These are phyloP conservation scores for Cnidoscolus chayamansa DNA, from an alignment of 441 rosid species.

Conservation along the genomic window DNA sequence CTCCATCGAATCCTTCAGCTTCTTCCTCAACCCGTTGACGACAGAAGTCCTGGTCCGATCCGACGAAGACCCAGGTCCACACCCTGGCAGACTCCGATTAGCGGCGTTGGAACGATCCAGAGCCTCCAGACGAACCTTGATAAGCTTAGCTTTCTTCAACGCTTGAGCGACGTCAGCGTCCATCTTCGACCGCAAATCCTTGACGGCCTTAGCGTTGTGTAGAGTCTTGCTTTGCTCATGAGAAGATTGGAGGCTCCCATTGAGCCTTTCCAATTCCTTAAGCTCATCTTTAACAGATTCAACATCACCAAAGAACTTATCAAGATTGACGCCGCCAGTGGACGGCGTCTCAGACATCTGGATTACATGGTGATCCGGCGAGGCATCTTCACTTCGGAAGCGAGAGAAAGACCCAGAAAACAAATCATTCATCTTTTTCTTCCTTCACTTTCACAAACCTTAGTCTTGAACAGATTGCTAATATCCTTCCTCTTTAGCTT, in stretches of 20 bases:
- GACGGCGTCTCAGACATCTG: constrained; percentile 40
- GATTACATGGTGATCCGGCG: constrained; percentile 39
- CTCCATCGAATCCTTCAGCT: constrained; percentile 73
- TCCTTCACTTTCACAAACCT: too few species aligned
- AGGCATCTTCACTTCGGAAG: constrained; percentile 45
- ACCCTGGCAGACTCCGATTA: constrained; percentile 59
- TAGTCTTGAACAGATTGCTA: too few species aligned
- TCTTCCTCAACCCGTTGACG: constrained; percentile 79
- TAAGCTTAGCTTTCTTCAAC: constrained; percentile 65
- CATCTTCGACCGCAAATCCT: constrained; percentile 62
- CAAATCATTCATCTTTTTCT: constrained; percentile 52
- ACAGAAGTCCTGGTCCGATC: constrained; percentile 78
- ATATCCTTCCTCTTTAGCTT: not conserved
- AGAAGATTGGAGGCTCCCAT: constrained; percentile 48
- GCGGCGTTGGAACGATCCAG: constrained; percentile 67
- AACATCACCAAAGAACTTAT: constrained; percentile 67
- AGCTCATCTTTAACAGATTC: constrained; percentile 65
- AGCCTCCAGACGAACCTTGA: constrained; percentile 72
- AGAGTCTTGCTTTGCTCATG: constrained; percentile 82
- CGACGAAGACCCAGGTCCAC: constrained; percentile 82
- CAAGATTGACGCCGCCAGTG: constrained; percentile 54
- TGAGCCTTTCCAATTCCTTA: constrained; percentile 57
- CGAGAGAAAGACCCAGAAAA: constrained; percentile 76
- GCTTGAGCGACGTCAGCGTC: constrained; percentile 71
- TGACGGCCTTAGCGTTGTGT: constrained; percentile 64